Percentiles rank a stretch among this genome's conserved stretches.
Conservation (phyloP, 2,329 filamentous ascomycete species). For the Pseudogymnoascus sp. region DNA sequence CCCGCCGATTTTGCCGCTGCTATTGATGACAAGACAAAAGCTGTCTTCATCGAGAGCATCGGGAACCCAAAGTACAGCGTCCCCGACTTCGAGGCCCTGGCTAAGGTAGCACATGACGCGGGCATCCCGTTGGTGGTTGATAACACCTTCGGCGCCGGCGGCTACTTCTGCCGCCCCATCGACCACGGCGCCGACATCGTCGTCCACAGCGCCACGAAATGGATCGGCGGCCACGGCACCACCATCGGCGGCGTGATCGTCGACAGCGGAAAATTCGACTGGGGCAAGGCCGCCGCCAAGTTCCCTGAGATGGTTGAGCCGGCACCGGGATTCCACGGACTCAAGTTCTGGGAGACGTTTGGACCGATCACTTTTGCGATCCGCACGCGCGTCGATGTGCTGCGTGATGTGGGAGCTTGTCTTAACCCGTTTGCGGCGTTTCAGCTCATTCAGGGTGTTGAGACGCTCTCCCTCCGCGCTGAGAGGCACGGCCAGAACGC, state of each 20-base stretch:
- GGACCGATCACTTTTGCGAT: conserved; percentile 75
- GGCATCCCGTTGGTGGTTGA: conserved; percentile 59
- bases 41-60: conserved; percentile 83
- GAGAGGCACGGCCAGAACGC: conserved; percentile 85
- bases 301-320: conserved; percentile 93
- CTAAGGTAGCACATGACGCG: conserved; percentile 64
- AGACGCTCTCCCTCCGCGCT: conserved; percentile 79
- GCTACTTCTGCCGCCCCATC: conserved; percentile 79
- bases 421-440: conserved; percentile 89
- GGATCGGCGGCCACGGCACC: conserved; percentile 93
- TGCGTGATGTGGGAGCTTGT: conserved; percentile 74
- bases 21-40: conserved; percentile 91
- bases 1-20: conserved; percentile 68
- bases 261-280: conserved; percentile 88
- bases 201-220: conserved; percentile 90
- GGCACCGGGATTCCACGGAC: conserved; percentile 79
- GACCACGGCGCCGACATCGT: conserved; percentile 89
- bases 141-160: conserved; percentile 92
- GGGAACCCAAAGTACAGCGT: conserved; percentile 92
- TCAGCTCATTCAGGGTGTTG: conserved; percentile 78
- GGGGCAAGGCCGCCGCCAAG: conserved; percentile 71
- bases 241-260: conserved; percentile 81
- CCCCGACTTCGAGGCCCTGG: conserved; percentile 81
- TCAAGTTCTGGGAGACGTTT: conserved; percentile 92
- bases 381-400: conserved; percentile 77